Evolutionary conservation across 2,329 filamentous ascomycete genomes (phyloP), one percentile per base, ranked within the genome.

Genomic region (Colletotrichum salicis): DNA sequence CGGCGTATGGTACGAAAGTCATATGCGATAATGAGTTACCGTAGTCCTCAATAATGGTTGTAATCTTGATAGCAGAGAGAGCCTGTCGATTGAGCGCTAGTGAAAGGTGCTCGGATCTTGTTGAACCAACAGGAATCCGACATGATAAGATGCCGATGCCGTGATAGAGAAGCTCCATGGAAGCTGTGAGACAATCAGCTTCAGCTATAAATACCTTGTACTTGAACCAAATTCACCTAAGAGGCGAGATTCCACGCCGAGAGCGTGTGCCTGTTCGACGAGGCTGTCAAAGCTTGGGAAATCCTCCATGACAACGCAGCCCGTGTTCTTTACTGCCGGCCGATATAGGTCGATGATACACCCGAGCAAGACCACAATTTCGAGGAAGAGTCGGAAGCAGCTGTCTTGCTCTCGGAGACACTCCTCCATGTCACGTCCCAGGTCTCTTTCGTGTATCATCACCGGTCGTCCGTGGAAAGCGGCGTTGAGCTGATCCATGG

Each of bases 401-500:
- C 73, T 64, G 15, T 69, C 70, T 35, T 77, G 76, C 37, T 76
- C 73, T 15, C 64, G 65, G 1, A 74, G 67, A 15, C 75, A 76
- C 11, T 72, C 72, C 31, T 68, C 59, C 35, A 77, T 72, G 51
- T 74, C 73, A 13, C 62, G 72, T n/a, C 76, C 75, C 52, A 74
- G 62, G 52, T 77, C 76, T 33, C 73, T 61, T 37, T 76, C 70
- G 62, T 77, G 76, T 33, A 76, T 76, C 33, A 76, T 64, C 15
- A 76, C 70, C 27, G 76, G 75, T n/a, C 76, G 70, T 2, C 75
- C 76, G 35, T 77, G 76, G 6, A 70, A 75, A 6, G 75, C 74
- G 8, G 76, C 75, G 31, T 74, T 76, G 22, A 77, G 71, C 35
- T 74, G 74, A 54, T 77, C 76, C 52, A 76, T 67, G 4, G 75